Evolutionary conservation across 2,329 filamentous ascomycete genomes (phyloP).

Genomic region (Cryphonectria nitschkei): DNA sequence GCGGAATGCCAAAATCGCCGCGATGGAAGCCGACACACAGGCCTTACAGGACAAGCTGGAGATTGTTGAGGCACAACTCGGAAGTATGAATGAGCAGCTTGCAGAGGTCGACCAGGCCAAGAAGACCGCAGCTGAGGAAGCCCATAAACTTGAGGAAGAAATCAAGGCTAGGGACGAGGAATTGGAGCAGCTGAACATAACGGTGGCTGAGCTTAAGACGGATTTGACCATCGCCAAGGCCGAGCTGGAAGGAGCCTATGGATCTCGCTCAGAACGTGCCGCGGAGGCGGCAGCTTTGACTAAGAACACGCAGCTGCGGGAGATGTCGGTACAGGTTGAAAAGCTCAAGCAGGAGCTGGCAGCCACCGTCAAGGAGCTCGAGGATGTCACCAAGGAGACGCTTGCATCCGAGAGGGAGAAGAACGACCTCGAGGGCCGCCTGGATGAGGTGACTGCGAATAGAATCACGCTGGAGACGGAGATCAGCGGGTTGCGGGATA

Average conservation of each 20-base stretch:
- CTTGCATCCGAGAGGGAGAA: constrained; percentile 56
- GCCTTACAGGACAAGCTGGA: constrained; percentile 45
- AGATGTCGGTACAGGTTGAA: constrained; percentile 53
- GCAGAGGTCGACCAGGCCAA: constrained; percentile 35
- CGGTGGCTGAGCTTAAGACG: constrained; percentile 62
- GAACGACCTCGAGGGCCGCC: constrained; percentile 47
- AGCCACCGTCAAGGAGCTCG: constrained; percentile 54
- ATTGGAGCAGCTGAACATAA: constrained; percentile 54
- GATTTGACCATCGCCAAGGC: constrained; percentile 64
- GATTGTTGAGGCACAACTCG: constrained; percentile 37
- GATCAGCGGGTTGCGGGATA: constrained; percentile 40
- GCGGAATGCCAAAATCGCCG: constrained; percentile 47
- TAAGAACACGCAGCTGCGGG: constrained; percentile 52
- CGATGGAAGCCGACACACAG: constrained; percentile 47
- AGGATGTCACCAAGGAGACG: constrained; percentile 57
- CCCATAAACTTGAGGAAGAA: constrained; percentile 46
- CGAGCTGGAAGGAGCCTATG: constrained; percentile 65
- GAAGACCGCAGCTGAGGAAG: constrained; percentile 35
- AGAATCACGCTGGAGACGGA: constrained; percentile 45
- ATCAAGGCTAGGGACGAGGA: constrained; percentile 55
- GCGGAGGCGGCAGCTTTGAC: constrained; percentile 58
- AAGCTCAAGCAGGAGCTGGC: constrained; percentile 55
- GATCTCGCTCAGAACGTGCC: constrained; percentile 61
- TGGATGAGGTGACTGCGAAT: constrained; percentile 45
- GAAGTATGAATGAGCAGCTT: constrained; percentile 29